Base-by-base conservation (phyloP, 768 basidiomycete species). In the Hemileccinum impolitum region DNA sequence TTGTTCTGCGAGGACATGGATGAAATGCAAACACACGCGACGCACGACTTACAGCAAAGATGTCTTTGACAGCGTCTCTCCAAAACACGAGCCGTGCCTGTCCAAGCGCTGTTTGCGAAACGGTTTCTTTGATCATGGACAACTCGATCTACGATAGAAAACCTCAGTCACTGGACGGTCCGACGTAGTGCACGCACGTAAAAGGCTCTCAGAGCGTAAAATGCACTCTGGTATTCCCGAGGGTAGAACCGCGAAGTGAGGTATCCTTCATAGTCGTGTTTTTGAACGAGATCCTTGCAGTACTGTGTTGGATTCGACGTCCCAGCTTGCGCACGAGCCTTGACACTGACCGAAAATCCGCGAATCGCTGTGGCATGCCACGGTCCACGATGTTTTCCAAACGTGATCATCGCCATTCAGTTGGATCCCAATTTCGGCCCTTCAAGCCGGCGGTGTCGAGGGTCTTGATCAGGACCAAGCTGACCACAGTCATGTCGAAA, bases 51-150 rank as follows among this genome's bases (percentile, higher is more conserved):
- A 87, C 90, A 61, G 85, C 77, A 58, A 71, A 71, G 18, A 90
- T 79, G 40, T 70, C 76, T 58, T 83, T 87, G 23, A 92, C 60
- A 12, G 87, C 82, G 61, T 94, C 89, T 57, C 81, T 79, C 90
- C 90, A 94, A 64, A 92, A 93, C 63, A 91, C 84, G 73, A 90
- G 79, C 55, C 88, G 77, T 77, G 91, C 88, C 63, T 82, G 80
- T n/a, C 89, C 90, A 48, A 93, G 81, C 34, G 78, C 73, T 31
- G 79, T 63, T 50, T 85, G 86, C 15, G 88, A 87, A 13, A 89
- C 85, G 34, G 76, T 72, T 52, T 94, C 91, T 65, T 84, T 87
- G 15, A 90, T 69, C 62, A 73, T 85, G 10, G 90, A 84, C 46
- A 92, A 68, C 63, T 93, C 90, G 46, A 87, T 79, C 86, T 90